Percentiles rank a stretch among this genome's conserved stretches.
Evolutionary conservation across 176 grass and related monocot species (phyloP).

Genomic region (Zea luxurians): DNA sequence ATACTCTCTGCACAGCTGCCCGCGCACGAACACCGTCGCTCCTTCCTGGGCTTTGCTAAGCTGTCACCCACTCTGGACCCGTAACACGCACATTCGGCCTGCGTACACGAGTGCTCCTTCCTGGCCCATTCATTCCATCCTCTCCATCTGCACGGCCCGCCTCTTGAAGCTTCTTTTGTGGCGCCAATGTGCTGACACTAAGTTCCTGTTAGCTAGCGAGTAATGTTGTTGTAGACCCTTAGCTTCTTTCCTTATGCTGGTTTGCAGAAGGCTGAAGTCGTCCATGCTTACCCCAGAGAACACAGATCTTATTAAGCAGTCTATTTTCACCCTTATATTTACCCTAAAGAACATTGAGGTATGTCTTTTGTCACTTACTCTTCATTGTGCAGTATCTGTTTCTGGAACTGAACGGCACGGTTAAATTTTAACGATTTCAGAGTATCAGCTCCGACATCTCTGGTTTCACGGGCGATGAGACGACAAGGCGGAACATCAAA

Average conservation of each 20-base stretch:
- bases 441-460: conserved; percentile 97
- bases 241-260: neutral
- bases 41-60: too few species aligned
- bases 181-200: too few species aligned
- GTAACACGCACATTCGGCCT: too few species aligned
- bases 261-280: conserved; percentile 77
- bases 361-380: neutral
- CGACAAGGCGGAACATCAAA: conserved; percentile 72
- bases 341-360: conserved; percentile 98
- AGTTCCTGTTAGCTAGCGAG: neutral
- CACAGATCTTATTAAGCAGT: conserved; percentile 77
- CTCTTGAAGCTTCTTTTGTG: too few species aligned
- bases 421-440: conserved; percentile 40
- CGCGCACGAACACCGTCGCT: too few species aligned
- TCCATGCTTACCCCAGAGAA: conserved; percentile 80
- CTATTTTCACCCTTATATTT: conserved; percentile 87
- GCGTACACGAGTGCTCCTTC: too few species aligned
- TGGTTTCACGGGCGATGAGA: conserved; percentile 85
- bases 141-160: too few species aligned
- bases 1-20: too few species aligned
- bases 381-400: neutral
- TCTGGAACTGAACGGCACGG: conserved; percentile 18
- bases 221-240: neutral
- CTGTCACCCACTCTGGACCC: too few species aligned
- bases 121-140: too few species aligned